These are phyloP conservation scores for Stylonectria norvegica DNA, from an alignment of 2,329 filamentous ascomycete species.

Conservation along the genomic window DNA sequence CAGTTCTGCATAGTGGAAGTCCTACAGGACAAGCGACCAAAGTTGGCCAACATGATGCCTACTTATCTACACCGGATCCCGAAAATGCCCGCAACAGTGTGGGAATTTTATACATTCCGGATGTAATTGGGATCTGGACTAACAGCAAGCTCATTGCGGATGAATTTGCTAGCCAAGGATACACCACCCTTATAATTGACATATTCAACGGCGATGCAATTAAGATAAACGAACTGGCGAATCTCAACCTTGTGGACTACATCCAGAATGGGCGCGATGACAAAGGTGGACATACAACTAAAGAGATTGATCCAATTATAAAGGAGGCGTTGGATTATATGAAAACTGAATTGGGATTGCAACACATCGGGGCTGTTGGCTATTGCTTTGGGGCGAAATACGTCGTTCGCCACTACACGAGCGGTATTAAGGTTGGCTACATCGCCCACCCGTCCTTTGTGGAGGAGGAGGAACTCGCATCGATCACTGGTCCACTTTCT, in stretches of 20 bases:
- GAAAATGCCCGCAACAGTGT: background rate
- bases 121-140: constrained; percentile 47
- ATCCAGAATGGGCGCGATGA: background rate
- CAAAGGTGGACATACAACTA: background rate
- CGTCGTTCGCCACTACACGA: constrained; percentile 57
- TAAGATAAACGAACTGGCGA: constrained; percentile 44
- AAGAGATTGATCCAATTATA: background rate
- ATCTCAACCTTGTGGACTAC: background rate
- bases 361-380: constrained; percentile 60
- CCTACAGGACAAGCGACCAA: background rate
- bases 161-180: constrained; percentile 25
- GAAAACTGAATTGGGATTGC: constrained; percentile 45
- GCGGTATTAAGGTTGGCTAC: constrained; percentile 65
- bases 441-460: constrained; percentile 73
- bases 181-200: constrained; percentile 23
- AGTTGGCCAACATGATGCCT: constrained; percentile 32
- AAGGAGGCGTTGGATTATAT: constrained; percentile 6
- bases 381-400: constrained; percentile 71
- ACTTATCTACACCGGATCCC: constrained; percentile 40
- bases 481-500: constrained; percentile 60
- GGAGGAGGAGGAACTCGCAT: constrained; percentile 59
- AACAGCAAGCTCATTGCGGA: constrained; percentile 31
- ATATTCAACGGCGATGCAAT: constrained; percentile 24
- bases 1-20: background rate
- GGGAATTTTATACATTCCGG: constrained; percentile 41